These are phyloP conservation scores for Penicillium lagena DNA, from an alignment of 495 filamentous ascomycete genomes.

Conservation along the genomic window DNA sequence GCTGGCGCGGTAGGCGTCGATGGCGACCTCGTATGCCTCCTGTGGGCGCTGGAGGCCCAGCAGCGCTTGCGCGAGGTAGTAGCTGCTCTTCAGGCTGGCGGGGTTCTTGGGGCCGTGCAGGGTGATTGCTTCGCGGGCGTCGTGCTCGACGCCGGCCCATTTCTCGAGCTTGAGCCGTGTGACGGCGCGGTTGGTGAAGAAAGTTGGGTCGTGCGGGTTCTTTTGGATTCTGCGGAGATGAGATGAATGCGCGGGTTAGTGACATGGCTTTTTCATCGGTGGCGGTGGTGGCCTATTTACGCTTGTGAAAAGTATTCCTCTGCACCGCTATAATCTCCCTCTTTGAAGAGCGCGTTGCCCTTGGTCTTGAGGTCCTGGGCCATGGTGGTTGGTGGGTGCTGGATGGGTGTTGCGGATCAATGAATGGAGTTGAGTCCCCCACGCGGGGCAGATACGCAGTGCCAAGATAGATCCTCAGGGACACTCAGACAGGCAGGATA, in stretches of 20 bases:
- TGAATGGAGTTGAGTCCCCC: neutral
- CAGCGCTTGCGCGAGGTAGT: constrained; percentile 78
- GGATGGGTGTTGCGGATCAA: neutral
- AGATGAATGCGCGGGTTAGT: neutral
- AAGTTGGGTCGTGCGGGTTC: constrained; percentile 39
- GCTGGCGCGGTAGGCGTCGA: constrained; percentile 69
- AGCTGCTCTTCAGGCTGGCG: constrained; percentile 67
- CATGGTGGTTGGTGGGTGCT: constrained; percentile 14
- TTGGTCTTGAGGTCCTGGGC: constrained; percentile 38
- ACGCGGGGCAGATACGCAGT: too few relatives aligned
- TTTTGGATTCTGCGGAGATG: constrained; percentile 35
- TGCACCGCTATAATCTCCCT: constrained; percentile 65
- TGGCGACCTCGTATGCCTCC: constrained; percentile 66
- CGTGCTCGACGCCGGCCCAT: constrained; percentile 72
- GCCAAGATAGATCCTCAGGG: too few relatives aligned
- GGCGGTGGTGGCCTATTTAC: constrained; percentile 37
- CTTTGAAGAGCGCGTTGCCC: constrained; percentile 50
- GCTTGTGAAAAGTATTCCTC: constrained; percentile 82
- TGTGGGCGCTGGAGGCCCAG: constrained; percentile 66
- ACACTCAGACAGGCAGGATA: neutral
- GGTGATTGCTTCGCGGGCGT: constrained; percentile 68
- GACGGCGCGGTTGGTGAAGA: constrained; percentile 84
- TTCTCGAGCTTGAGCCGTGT: constrained; percentile 65
- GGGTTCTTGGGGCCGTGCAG: constrained; percentile 49
- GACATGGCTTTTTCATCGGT: neutral